Evolutionary conservation across 768 basidiomycete genomes (phyloP).

Genomic region (Pluteus cervinus): DNA sequence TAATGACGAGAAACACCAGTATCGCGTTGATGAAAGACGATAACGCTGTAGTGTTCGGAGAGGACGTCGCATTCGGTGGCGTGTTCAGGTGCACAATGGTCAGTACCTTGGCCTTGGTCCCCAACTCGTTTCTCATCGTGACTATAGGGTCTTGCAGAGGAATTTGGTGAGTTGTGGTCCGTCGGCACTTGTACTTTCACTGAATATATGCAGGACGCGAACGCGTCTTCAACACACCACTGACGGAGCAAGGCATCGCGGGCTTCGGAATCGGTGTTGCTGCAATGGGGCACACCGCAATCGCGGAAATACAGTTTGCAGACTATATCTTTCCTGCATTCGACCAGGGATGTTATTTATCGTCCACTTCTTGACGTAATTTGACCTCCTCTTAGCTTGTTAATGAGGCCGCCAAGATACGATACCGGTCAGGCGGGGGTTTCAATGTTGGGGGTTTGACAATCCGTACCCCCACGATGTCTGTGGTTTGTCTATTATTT

Average conservation of each 20-base stretch:
- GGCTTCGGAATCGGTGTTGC: slow-evolving; percentile 93
- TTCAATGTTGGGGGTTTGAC: slow-evolving; percentile 82
- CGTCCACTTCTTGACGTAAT: neutral
- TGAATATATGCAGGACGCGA: slow-evolving; percentile 57
- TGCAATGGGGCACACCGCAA: slow-evolving; percentile 89
- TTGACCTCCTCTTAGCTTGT: slow-evolving; percentile 53
- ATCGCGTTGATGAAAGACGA: slow-evolving; percentile 84
- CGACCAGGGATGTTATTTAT: slow-evolving; percentile 57
- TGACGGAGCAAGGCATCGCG: slow-evolving; percentile 91
- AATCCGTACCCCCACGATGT: slow-evolving; percentile 82
- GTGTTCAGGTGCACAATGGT: slow-evolving; percentile 95
- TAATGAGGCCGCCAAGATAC: slow-evolving; percentile 91
- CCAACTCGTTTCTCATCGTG: slow-evolving; percentile 3
- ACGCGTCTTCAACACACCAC: slow-evolving; percentile 91
- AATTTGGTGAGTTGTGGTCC: slow-evolving; percentile 60
- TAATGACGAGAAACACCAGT: slow-evolving; percentile 40
- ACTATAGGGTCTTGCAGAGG: slow-evolving; percentile 80
- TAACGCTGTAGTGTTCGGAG: slow-evolving; percentile 83
- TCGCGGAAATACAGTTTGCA: slow-evolving; percentile 89
- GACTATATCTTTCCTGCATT: slow-evolving; percentile 95
- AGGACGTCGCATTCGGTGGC: slow-evolving; percentile 90
- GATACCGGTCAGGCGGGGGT: slow-evolving; percentile 83
- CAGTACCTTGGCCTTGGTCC: slow-evolving; percentile 13
- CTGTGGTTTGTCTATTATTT: slow-evolving; percentile 50
- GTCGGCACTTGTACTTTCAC: slow-evolving; percentile 4